Percentiles rank a stretch among this genome's conserved stretches.
phyloP scores from a whole-genome alignment of 306 rosid genomes.

The Rosa rugosa region DNA sequence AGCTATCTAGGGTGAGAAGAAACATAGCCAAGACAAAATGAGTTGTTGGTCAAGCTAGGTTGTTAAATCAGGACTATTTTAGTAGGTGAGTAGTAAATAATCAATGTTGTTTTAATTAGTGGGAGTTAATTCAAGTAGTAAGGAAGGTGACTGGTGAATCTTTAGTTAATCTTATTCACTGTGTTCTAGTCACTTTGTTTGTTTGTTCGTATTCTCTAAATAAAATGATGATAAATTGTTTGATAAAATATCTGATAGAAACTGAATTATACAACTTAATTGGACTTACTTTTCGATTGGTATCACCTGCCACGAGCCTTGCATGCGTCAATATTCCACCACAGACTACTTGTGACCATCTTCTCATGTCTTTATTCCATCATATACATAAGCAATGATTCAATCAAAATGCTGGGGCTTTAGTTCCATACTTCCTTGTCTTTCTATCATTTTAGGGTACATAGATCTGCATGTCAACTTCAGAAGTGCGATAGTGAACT shows the following conservation, averaged over 20 bases:
- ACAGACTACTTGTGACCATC: background rate
- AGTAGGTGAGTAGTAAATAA: too few species aligned
- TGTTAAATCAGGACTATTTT: too few species aligned
- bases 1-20: background rate
- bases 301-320: background rate
- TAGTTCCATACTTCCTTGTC: background rate
- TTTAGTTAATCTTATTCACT: background rate
- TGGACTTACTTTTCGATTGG: background rate
- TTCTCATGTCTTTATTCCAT: background rate
- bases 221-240: background rate
- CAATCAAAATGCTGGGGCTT: background rate
- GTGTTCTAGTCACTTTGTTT: background rate
- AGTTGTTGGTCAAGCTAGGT: too few species aligned
- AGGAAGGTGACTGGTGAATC: too few species aligned
- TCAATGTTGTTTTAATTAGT: too few species aligned
- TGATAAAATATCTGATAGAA: background rate
- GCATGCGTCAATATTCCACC: background rate
- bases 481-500: background rate
- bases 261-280: background rate
- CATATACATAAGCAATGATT: conserved; percentile 6
- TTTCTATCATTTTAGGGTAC: background rate
- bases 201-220: background rate
- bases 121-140: too few species aligned
- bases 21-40: background rate
- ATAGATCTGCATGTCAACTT: background rate